phyloP scores from a whole-genome alignment of 2,329 filamentous ascomycete species.

The Verticillium alfalfae region DNA sequence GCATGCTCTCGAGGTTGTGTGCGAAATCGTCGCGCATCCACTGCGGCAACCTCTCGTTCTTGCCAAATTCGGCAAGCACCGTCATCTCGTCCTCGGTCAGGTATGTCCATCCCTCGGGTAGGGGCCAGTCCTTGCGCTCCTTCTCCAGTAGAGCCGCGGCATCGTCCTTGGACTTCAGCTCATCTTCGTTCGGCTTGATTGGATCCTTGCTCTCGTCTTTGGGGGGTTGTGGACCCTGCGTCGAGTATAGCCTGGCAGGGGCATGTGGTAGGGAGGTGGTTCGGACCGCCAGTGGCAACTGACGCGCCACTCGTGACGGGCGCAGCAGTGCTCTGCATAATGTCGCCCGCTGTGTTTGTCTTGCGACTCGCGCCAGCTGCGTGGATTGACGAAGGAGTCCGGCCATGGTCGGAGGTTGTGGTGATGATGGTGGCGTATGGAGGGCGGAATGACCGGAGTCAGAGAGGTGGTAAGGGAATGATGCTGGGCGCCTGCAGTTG shows the following conservation, averaged over 20 bases:
- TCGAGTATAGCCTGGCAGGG: constrained; percentile 29
- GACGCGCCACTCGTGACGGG: constrained; percentile 21
- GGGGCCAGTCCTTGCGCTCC: constrained; percentile 20
- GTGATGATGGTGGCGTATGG: neutral
- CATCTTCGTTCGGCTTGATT: constrained; percentile 12
- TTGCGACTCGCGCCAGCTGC: constrained; percentile 58
- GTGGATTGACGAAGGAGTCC: constrained; percentile 61
- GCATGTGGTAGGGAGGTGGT: constrained; percentile 23
- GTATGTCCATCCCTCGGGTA: constrained; percentile 41
- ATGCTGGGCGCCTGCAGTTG: neutral
- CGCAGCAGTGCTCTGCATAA: constrained; percentile 37
- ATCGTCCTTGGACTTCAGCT: constrained; percentile 9
- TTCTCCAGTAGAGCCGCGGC: constrained; percentile 10
- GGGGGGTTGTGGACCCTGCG: constrained; percentile 28
- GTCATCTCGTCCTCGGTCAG: constrained; percentile 40
- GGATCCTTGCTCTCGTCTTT: constrained; percentile 22
- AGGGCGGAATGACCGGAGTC: constrained; percentile 10
- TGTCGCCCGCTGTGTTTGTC: constrained; percentile 47
- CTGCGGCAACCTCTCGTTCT: constrained; percentile 55
- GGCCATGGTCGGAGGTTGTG: constrained; percentile 47
- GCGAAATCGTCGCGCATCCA: constrained; percentile 56
- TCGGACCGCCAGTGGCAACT: constrained; percentile 27
- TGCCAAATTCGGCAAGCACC: constrained; percentile 49
- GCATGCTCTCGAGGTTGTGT: constrained; percentile 55
- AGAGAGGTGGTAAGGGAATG: neutral